A percentile compares a stretch with the other conserved stretches of the same genome.
These are phyloP conservation scores for Pholiota microspora DNA, from an alignment of 768 basidiomycete genomes.

Conservation along the genomic window DNA sequence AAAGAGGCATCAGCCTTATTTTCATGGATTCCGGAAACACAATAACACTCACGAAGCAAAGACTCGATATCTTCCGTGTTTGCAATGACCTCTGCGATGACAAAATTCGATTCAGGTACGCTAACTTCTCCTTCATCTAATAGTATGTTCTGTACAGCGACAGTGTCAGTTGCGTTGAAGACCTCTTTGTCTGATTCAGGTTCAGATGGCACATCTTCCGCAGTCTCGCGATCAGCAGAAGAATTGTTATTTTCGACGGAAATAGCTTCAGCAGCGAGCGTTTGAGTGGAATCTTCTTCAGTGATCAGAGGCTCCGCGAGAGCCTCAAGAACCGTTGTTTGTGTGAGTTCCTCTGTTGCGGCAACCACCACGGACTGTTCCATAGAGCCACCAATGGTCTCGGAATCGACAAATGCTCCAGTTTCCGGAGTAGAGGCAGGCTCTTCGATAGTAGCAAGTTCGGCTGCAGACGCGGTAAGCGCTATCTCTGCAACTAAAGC, in stretches of 20 bases:
- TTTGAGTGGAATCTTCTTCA: constrained; percentile 2
- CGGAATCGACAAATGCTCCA: constrained; percentile 1
- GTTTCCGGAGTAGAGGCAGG: not conserved
- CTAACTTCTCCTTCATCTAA: too few species aligned
- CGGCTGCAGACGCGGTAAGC: not conserved
- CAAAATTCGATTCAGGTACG: too few species aligned
- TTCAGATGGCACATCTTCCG: not conserved
- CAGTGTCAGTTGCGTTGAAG: too few species aligned
- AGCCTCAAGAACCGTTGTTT: too few species aligned
- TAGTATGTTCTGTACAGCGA: too few species aligned
- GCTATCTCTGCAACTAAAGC: too few species aligned
- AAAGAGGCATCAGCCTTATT: too few species aligned
- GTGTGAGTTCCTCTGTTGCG: too few species aligned
- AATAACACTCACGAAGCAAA: too few species aligned
- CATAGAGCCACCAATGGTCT: not conserved
- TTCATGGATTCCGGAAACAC: too few species aligned
- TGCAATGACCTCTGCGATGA: not conserved
- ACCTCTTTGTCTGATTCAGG: too few species aligned
- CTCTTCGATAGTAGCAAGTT: not conserved
- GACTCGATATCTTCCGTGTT: not conserved
- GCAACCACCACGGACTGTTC: constrained; percentile 1
- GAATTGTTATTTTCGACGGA: not conserved
- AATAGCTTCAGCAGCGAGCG: constrained; percentile 3
- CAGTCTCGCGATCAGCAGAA: not conserved
- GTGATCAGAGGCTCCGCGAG: not conserved